Evolutionary conservation across 2,329 filamentous ascomycete species (phyloP).

Genomic region (Eutypa lata): DNA sequence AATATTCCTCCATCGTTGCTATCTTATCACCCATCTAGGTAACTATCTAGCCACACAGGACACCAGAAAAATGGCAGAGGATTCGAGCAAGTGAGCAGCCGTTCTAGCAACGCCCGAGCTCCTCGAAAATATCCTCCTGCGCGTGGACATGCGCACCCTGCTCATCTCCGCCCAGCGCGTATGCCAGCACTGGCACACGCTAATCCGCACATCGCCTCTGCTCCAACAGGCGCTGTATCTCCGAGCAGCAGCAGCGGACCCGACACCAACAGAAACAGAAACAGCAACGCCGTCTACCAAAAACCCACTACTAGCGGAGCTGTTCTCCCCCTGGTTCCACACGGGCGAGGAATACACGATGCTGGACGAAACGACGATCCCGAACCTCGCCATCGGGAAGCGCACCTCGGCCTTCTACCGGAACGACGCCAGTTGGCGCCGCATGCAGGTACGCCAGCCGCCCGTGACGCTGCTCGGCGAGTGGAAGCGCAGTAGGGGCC

Average conservation of each 20-base stretch:
- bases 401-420: neutral
- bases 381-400: neutral
- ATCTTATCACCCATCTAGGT: no score
- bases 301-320: neutral
- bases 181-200: conserved; percentile 6
- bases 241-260: no score
- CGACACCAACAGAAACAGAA: neutral
- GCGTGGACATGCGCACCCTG: conserved; percentile 12
- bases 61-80: no score
- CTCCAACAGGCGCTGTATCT: conserved; percentile 7
- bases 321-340: neutral
- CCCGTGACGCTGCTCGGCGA: neutral
- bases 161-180: conserved; percentile 14
- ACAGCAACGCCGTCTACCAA: neutral
- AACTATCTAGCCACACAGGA: neutral
- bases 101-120: conserved; percentile 12
- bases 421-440: neutral
- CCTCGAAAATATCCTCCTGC: conserved; percentile 13
- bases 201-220: conserved; percentile 3
- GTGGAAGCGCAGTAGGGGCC: no score
- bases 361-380: neutral
- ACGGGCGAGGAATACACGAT: neutral
- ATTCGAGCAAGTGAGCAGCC: no score
- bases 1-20: no score
- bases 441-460: neutral